Evolutionary conservation across 106 monocot genomes (phyloP), one percentile per base, ranked within the genome.

Genomic region (Gastrodia elata): DNA sequence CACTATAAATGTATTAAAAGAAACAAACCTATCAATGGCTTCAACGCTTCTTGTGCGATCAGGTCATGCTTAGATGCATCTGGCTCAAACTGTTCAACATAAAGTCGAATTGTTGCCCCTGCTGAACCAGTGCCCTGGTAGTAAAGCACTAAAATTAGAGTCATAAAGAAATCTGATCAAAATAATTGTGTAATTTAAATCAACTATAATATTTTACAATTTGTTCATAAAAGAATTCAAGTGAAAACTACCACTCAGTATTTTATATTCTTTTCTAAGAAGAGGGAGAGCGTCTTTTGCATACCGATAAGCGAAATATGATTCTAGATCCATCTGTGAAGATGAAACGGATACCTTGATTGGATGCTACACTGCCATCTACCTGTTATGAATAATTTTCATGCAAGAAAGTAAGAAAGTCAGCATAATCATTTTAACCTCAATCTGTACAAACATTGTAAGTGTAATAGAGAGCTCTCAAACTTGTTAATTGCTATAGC

Each of bases 101-200:
- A 99, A 14, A 99, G 69, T 0, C 98, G 84, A 57, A 99, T 71
- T 0, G 98, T 99, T 22, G 98, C 91, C 41, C 98, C 98, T 8
- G 93, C 91, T n/a, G 93, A 99, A 34, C 98, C 98, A 67, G 98
- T 99, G 59, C 93, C 93, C 93, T 99, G 75, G n/a, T 61, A 8
- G 32, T 22, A 61, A 61, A n/a, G 9, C 32, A 32, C 30, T 5
- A 61, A n/a, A 30, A 61, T 61, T 52, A 30, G 30, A 61, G 30
- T 13, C 4, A 61, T 28, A 61, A 61, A 61, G 20, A 32, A 61
- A 61, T 61, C 11, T 61, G 32, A 61, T 67, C 18, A 6, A 20
- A 36, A 18, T n/a, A 67, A 37, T 37, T 37, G 5, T 27, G 18
- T 20, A 67, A 28, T 67, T 15, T 2, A 67, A 20, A 67, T 38